phyloP scores from a whole-genome alignment of 257 asterid genomes.

The Nicotiana undulata region DNA sequence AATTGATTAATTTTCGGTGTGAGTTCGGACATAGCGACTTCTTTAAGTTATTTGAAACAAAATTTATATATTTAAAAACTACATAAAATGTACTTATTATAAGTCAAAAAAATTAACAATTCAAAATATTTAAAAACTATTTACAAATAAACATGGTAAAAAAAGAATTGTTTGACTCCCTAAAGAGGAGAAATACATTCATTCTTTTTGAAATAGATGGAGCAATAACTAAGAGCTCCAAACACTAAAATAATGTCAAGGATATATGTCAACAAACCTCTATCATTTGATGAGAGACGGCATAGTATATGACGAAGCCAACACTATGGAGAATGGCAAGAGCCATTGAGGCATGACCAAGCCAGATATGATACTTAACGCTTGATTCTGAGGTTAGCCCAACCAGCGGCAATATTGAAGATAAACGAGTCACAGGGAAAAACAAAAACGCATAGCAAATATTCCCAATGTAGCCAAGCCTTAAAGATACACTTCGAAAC shows the following conservation, averaged over 20 bases:
- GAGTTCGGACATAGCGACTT: too few species aligned
- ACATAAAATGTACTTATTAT: too few species aligned
- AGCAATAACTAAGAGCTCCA: background rate
- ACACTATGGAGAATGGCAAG: conserved; percentile 47
- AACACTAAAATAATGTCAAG: background rate
- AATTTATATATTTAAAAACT: background rate
- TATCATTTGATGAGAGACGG: conserved; percentile 36
- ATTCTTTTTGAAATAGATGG: too few species aligned
- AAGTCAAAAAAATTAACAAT: too few species aligned
- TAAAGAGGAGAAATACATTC: too few species aligned
- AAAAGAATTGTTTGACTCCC: too few species aligned
- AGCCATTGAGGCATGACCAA: conserved; percentile 41
- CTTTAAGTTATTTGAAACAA: too few species aligned
- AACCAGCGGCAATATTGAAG: conserved; percentile 53
- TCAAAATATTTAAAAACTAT: too few species aligned
- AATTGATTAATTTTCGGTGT: too few species aligned
- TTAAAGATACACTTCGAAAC: conserved; percentile 40
- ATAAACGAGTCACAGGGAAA: conserved; percentile 57
- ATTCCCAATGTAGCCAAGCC: conserved; percentile 53
- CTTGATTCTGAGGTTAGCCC: conserved; percentile 71
- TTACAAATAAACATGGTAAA: too few species aligned
- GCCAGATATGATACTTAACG: conserved; percentile 76
- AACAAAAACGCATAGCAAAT: conserved; percentile 55
- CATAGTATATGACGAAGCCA: conserved; percentile 49
- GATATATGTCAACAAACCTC: conserved; percentile 14